These are phyloP conservation scores for Pichia membranifaciens DNA, from an alignment of 805 yeast species.

Conservation along the genomic window DNA sequence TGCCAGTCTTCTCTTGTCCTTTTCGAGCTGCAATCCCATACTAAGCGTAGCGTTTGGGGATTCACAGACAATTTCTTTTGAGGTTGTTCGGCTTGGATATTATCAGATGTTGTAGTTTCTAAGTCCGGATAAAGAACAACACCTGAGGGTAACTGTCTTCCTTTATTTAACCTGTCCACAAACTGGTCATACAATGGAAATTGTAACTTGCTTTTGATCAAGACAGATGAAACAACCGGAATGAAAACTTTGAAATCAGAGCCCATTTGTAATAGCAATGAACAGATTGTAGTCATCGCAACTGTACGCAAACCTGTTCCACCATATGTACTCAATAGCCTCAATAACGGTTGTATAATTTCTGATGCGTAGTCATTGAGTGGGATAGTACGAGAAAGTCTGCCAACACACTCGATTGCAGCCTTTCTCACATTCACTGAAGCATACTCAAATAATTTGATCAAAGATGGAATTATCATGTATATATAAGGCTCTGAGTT, in stretches of 20 bases:
- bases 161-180: slow-evolving; percentile 68
- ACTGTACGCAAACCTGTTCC: slow-evolving; percentile 55
- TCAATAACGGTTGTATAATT: slow-evolving; percentile 76
- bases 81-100: slow-evolving; percentile 59
- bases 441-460: slow-evolving; percentile 68
- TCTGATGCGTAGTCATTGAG: slow-evolving; percentile 86
- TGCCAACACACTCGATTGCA: slow-evolving; percentile 80
- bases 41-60: slow-evolving; percentile 59
- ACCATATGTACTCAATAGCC: slow-evolving; percentile 44
- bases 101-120: slow-evolving; percentile 36
- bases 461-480: slow-evolving; percentile 79
- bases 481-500: slow-evolving; percentile 86
- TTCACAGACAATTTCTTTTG: slow-evolving; percentile 69
- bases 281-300: slow-evolving; percentile 73
- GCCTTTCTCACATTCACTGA: slow-evolving; percentile 58
- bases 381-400: slow-evolving; percentile 64
- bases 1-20: slow-evolving; percentile 96
- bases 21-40: slow-evolving; percentile 89
- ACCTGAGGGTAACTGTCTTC: slow-evolving; percentile 81
- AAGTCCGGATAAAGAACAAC: slow-evolving; percentile 62
- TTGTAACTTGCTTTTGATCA: slow-evolving; percentile 58
- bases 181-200: slow-evolving; percentile 75
- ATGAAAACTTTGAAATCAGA: slow-evolving; percentile 79
- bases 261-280: slow-evolving; percentile 75
- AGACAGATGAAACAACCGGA: slow-evolving; percentile 68